Percentiles rank a stretch among this genome's conserved stretches.
These are phyloP conservation scores for Tuber melanosporum DNA, from an alignment of 495 filamentous ascomycete species.

Conservation along the genomic window DNA sequence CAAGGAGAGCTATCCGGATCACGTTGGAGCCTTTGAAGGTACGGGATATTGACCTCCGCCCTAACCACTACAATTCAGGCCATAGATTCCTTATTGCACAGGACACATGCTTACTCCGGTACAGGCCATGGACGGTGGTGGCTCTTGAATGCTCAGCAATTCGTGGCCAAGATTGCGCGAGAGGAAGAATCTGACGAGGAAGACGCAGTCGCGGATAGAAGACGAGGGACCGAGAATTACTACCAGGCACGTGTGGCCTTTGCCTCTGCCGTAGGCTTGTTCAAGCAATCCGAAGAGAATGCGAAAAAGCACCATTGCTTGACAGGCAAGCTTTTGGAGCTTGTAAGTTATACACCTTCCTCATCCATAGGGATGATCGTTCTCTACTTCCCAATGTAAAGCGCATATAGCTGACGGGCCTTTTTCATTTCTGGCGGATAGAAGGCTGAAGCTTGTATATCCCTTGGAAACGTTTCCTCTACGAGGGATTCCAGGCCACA, in stretches of 20 bases:
- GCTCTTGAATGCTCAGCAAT: constrained; percentile 49
- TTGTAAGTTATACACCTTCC: constrained; percentile 42
- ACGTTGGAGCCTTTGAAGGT: constrained; percentile 47
- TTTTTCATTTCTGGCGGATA: constrained; percentile 22
- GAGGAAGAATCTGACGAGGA: constrained; percentile 43
- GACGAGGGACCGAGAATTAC: constrained; percentile 47
- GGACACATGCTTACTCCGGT: constrained; percentile 13
- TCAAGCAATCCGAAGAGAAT: constrained; percentile 45
- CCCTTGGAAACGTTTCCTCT: constrained; percentile 49
- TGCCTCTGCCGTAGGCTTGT: constrained; percentile 49
- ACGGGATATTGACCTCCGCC: constrained; percentile 7
- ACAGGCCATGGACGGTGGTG: constrained; percentile 49
- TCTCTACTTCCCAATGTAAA: not conserved
- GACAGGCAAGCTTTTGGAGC: constrained; percentile 45
- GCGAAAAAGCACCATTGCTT: constrained; percentile 42
- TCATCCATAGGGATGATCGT: not conserved
- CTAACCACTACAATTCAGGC: not conserved
- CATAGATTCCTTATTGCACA: constrained; percentile 6
- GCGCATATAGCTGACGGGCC: not conserved
- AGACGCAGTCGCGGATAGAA: constrained; percentile 44
- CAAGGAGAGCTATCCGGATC: constrained; percentile 44
- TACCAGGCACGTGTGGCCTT: constrained; percentile 49
- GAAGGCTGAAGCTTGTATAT: constrained; percentile 52
- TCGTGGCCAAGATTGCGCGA: constrained; percentile 47
- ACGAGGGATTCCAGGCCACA: constrained; percentile 45